Conservation (phyloP, 306 rosid genomes). For the Lathyrus sativus region DNA sequence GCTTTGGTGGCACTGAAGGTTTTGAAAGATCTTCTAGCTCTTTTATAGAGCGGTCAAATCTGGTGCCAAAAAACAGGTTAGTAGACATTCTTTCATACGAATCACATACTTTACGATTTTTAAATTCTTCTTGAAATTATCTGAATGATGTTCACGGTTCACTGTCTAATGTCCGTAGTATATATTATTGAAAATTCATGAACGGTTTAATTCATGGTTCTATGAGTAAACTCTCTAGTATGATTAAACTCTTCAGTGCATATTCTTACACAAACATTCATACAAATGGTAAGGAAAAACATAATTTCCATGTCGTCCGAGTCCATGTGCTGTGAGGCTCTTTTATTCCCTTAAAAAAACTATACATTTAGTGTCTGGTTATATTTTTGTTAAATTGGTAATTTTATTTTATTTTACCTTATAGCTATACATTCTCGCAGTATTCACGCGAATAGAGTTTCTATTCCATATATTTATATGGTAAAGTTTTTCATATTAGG, state of each 20-base stretch:
- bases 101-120: conserved; percentile 3
- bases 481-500: conserved; percentile 36
- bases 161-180: too few relatives aligned
- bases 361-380: neutral
- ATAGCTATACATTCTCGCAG: conserved; percentile 7
- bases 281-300: neutral
- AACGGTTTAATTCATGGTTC: too few relatives aligned
- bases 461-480: conserved; percentile 13
- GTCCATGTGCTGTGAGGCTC: neutral
- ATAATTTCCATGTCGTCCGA: neutral
- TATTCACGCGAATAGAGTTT: conserved; percentile 15
- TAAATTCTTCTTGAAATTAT: conserved; percentile 10
- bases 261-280: neutral
- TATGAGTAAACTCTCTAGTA: too few relatives aligned
- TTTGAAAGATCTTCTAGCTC: conserved; percentile 25
- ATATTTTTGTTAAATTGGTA: conserved; percentile 1
- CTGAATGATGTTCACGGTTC: neutral
- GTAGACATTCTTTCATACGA: conserved; percentile 32
- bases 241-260: conserved; percentile 5
- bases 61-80: conserved; percentile 49
- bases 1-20: conserved; percentile 28
- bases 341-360: conserved; percentile 12
- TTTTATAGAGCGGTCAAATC: conserved; percentile 34
- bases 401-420: conserved; percentile 10
- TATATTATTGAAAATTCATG: too few relatives aligned